Evolutionary conservation across 2,329 filamentous ascomycete genomes (phyloP).

Genomic region (Chaetomiaceae sp.): DNA sequence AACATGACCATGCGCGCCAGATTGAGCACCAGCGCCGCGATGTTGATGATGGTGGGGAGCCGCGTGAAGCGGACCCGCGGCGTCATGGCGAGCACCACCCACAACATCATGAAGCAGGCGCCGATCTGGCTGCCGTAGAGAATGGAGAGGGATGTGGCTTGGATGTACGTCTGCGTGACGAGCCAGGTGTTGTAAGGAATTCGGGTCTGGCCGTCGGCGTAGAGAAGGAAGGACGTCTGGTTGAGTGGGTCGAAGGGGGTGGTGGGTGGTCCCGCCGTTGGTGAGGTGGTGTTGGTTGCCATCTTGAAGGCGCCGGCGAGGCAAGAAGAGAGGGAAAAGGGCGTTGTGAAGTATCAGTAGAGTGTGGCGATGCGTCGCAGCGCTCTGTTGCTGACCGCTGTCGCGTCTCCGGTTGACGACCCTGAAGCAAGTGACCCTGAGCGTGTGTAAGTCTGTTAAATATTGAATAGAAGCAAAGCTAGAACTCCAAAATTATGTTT

Average conservation of each 20-base stretch:
- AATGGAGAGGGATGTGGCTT: slow-evolving; percentile 37
- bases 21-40: slow-evolving; percentile 56
- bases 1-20: slow-evolving; percentile 55
- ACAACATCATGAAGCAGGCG: slow-evolving; percentile 59
- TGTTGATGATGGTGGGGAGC: slow-evolving; percentile 62
- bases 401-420: neutral
- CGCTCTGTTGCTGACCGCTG: neutral
- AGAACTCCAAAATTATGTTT: neutral
- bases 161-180: slow-evolving; percentile 34
- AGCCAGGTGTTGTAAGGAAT: slow-evolving; percentile 33
- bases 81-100: slow-evolving; percentile 64
- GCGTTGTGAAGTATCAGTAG: neutral
- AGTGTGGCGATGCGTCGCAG: neutral
- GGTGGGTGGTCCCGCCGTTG: neutral
- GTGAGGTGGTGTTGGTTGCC: neutral
- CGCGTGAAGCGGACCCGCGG: slow-evolving; percentile 60
- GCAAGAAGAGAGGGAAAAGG: neutral
- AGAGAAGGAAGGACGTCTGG: slow-evolving; percentile 37
- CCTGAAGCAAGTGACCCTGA: neutral
- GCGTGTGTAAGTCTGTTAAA: neutral
- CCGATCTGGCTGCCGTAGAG: slow-evolving; percentile 66
- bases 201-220: slow-evolving; percentile 30
- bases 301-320: neutral
- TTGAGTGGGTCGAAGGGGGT: slow-evolving; percentile 33
- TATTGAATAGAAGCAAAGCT: neutral